Evolutionary conservation across 2,329 filamentous ascomycete genomes (phyloP), one percentile per base, ranked within the genome.

Genomic region (Coleophoma crateriformis): DNA sequence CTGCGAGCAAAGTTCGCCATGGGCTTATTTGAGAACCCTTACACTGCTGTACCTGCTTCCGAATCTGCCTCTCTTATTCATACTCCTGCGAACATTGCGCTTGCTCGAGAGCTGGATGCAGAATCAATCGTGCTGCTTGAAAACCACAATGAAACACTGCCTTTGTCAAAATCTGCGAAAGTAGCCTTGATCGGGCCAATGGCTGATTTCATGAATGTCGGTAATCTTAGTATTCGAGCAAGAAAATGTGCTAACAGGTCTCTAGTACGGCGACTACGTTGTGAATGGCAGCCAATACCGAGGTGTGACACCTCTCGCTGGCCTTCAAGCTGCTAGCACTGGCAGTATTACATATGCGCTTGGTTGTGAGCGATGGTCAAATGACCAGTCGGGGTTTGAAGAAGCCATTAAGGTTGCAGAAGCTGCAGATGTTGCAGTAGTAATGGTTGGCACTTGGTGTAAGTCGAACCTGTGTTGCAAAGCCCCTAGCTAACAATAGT

Each of bases 51-150:
- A 0, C 65, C 80, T 0, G 67, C 76, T 8, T 73, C 76, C 5
- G 63, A 84, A 56, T 79, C 80, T 55, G 67, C 71, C 12, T 71
- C 77, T 27, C 71, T 81, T 32, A 82, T 89, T 53, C 81, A 88
- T 59, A 86, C 78, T 2, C 79, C 75, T 1, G 78, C 87, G 51
- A 88, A 92, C 62, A 77, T 84, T 33, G 70, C 75, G 8, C 67
- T 94, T 1, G 88, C 89, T 3, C 82, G 88, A 20, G 72, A 84
- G 48, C 78, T 96, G 19, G 90, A 89, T 6, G 84, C 84, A 0
- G 89, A 95, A 63, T 88, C 87, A 13, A 88, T 85, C 12, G 85
- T 91, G 0, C 64, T 95, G 48, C 75, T 96, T 37, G 95, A 95
- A 70, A 96, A 96, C 54, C 71, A 77, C 5, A 75, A 78, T 34